These are phyloP conservation scores for Metroxylon sagu DNA, from an alignment of 176 grass and related monocot genomes.

Conservation along the genomic window DNA sequence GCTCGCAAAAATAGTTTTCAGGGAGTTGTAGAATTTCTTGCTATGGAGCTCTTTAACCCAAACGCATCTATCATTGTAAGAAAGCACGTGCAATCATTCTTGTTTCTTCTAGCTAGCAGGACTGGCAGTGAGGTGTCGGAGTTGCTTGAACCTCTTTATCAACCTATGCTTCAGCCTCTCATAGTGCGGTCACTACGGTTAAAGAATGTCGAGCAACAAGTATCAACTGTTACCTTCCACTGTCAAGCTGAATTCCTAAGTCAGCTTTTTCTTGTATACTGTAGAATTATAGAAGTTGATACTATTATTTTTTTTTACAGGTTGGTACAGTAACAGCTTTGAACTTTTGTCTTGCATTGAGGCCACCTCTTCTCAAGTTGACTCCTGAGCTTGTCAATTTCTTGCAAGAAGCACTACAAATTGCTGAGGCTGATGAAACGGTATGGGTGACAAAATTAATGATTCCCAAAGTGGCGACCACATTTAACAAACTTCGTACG, in stretches of 20 bases:
- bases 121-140: conserved; percentile 98
- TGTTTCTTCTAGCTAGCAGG: conserved; percentile 86
- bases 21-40: conserved; percentile 91
- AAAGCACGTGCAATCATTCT: conserved; percentile 87
- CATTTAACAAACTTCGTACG: conserved; percentile 89
- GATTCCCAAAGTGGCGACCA: conserved; percentile 83
- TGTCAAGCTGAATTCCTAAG: no score
- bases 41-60: conserved; percentile 82
- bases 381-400: conserved; percentile 82
- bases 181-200: conserved; percentile 69
- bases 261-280: no score
- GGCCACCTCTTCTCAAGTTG: conserved; percentile 93
- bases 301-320: conserved; percentile 30
- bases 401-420: conserved; percentile 98
- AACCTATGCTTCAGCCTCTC: conserved; percentile 81
- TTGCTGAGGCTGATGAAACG: conserved; percentile 98
- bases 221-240: conserved; percentile 14
- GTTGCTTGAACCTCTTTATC: conserved; percentile 85
- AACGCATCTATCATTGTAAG: conserved; percentile 92
- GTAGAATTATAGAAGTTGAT: no score
- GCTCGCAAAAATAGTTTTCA: conserved; percentile 80
- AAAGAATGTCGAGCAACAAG: conserved; percentile 96
- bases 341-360: conserved; percentile 92
- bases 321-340: conserved; percentile 93
- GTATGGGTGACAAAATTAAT: conserved; percentile 94